Evolutionary conservation across 352 stramenopile genomes (phyloP), one percentile per base, ranked within the genome.

Genomic region (Pythium coloratum): DNA sequence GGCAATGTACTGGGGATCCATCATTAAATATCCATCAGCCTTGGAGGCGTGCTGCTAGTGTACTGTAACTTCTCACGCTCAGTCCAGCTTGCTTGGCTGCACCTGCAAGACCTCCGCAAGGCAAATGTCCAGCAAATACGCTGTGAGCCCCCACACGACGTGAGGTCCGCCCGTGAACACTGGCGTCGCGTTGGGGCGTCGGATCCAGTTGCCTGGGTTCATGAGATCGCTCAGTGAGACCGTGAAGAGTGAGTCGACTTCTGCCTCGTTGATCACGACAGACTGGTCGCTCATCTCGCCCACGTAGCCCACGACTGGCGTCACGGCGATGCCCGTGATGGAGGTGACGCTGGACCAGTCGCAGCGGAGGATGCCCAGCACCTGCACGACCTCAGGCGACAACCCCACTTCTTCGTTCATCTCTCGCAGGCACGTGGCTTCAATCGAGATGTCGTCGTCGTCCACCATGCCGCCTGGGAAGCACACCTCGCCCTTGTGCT

Each of bases 381-480:
- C 94, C 56, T 95, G 88, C n/a, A 97, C 80, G 16, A 73, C 71
- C 46, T 91, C 76, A 2, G 84, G 74, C 0, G 74, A 79, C 58
- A 98, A 82, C 1, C 93, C 96, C 60, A 99, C 96, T 76, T 99
- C 97, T 78, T 99, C 97, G 54, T 98, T 92, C 95, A 99, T 98
- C 78, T 99, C 97, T 26, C 97, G 84, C 33, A 99, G 76, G 73
- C 95, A 98, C n/a, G 97, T 99, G 62, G 90, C 81, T 51, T 99
- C 89, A 67, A 99, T 99, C 34, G 91, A 98, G 62, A 82, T 94
- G 68, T 97, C 80, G 38, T 84, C 81, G n/a, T 80, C 80, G 72
- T 98, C 94, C 64, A 98, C 91, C 86, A 97, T 98, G 5, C 96
- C 97, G 6, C 97, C 97, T 2, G 97, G 97, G 72, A 99, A 99